Evolutionary conservation across 768 basidiomycete genomes (phyloP), one percentile per base, ranked within the genome.

Genomic region (Suillus subaureus): DNA sequence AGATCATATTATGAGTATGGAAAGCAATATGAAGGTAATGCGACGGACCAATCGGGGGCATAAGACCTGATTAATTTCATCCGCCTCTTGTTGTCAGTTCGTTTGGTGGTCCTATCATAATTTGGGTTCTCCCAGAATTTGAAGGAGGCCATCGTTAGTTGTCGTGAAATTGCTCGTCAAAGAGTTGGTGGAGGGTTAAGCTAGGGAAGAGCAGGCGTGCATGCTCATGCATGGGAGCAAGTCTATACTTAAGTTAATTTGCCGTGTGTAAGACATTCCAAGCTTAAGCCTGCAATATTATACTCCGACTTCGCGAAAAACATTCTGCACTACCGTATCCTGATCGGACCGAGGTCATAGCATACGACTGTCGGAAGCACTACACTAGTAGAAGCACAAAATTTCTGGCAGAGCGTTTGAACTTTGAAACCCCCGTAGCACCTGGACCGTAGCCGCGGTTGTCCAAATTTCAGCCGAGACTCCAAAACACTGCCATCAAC

Each of bases 11-110:
- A 47, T n/a, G 33, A 35, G 21, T 61, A 45, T 35, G 57, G 26
- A 42, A 18, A 40, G 58, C 18, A 12, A n/a, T 42, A 67, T 40
- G 18, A 42, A 16, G 26, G 6, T 21, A 18, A 60, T 42, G 13
- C n/a, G 11, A 71, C 86, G 63, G 67, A 92, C 92, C 92, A 94
- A 70, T 94, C 92, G 0, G 90, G 89, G 28, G 85, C 83, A 77
- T 94, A 93, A 4, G 89, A 89, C 47, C 80, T 70, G 26, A 91
- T 66, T 12, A 92, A 75, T 65, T 80, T 78, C 65, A 79, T 74
- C 13, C 68, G 74, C 65, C 75, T 74, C 67, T 72, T 71, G 57
- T 56, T 70, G 63, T 77, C 68, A 0, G 66, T 72, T 68, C 31
- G 69, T 66, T 69, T 70, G 18, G 63, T 69, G 8, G 66, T 56